Base-by-base conservation (phyloP, 2,329 filamentous ascomycete genomes). In the Dactylellina cionopaga region DNA sequence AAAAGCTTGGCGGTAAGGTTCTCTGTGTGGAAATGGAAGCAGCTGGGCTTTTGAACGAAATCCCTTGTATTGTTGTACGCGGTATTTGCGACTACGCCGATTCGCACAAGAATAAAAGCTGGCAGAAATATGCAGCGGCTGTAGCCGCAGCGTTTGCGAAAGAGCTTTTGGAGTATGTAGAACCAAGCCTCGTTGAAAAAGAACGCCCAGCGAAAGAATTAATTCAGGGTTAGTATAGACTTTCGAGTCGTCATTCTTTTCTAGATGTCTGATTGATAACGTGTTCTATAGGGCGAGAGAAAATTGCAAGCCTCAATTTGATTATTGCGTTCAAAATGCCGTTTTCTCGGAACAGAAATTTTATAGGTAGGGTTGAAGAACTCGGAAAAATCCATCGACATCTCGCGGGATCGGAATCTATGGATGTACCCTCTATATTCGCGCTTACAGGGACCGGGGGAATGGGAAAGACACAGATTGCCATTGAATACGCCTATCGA, bases 71-170 rank as follows among this genome's bases (percentile, higher is more conserved):
- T 5, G 15, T 43, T n/a, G 39, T 76, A 22, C 62, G 72, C 56
- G 75, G 74, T 5, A 75, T 76, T 17, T 68, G 47, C 13, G 75
- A 76, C 44, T 76, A 76, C 49, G 47, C 39, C 5, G 75, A 75
- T 35, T 75, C 72, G 6, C 66, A 75, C 33, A 74, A 75, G 62
- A 75, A 74, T 31, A 59, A 74, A 11, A 1, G n/a, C 13, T 75
- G 75, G 74, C 72, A 74, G 9, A 19, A 17, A 33, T 75, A 75
- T 62, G 72, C 74, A 10, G 73, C 72, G 1, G n/a, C 17, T 2
- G 19, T 39, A n/a, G 54, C 54, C 7, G 54, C 54, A 7, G 54
- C 54, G n/a, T 43, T 44, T 5, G 37, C 54, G 13, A 27, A 39
- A 35, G 54, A 58, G 25, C 39, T 46, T 33, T n/a, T 43, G 39